Percentiles rank a stretch among this genome's conserved stretches.
phyloP scores from a whole-genome alignment of 2,329 filamentous ascomycete species.

The Penicillium concentricum region DNA sequence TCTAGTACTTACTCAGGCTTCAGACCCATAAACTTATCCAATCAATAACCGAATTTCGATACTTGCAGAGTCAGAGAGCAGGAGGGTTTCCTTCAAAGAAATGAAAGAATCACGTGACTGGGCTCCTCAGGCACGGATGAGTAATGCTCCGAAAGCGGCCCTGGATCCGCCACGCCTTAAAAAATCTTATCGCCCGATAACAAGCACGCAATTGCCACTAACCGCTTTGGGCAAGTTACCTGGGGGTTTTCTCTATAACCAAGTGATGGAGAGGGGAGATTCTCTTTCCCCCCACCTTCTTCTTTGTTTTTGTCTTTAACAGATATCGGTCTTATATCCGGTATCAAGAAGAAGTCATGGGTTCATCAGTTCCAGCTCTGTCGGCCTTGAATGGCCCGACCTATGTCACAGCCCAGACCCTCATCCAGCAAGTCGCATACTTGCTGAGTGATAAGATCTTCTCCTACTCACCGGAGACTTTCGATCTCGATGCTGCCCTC shows the following conservation, averaged over 20 bases:
- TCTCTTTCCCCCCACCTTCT: constrained; percentile 23
- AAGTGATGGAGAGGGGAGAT: constrained; percentile 13
- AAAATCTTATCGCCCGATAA: constrained; percentile 27
- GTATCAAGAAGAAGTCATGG: constrained; percentile 32
- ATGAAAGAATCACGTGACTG: too few species aligned
- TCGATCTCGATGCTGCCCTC: constrained; percentile 82
- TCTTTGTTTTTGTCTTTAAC: constrained; percentile 23
- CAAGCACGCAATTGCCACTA: constrained; percentile 38
- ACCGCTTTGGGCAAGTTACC: constrained; percentile 27
- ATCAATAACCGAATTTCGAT: too few species aligned
- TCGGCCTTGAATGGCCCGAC: constrained; percentile 75
- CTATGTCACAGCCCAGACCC: constrained; percentile 87
- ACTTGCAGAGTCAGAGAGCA: too few species aligned
- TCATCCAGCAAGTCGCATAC: constrained; percentile 96
- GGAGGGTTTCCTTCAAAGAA: too few species aligned
- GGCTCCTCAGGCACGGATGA: background rate
- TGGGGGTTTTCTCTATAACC: constrained; percentile 31
- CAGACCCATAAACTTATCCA: too few species aligned
- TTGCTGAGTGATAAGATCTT: constrained; percentile 95
- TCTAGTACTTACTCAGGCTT: too few species aligned
- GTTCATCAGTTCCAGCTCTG: constrained; percentile 44
- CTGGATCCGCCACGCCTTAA: constrained; percentile 2
- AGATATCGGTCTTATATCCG: constrained; percentile 22
- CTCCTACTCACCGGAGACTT: constrained; percentile 90
- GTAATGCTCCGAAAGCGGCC: constrained; percentile 5